A percentile compares a stretch with the other conserved stretches of the same genome.
Conservation (phyloP, 2,329 filamentous ascomycete genomes). For the Macroventuria anomochaeta region DNA sequence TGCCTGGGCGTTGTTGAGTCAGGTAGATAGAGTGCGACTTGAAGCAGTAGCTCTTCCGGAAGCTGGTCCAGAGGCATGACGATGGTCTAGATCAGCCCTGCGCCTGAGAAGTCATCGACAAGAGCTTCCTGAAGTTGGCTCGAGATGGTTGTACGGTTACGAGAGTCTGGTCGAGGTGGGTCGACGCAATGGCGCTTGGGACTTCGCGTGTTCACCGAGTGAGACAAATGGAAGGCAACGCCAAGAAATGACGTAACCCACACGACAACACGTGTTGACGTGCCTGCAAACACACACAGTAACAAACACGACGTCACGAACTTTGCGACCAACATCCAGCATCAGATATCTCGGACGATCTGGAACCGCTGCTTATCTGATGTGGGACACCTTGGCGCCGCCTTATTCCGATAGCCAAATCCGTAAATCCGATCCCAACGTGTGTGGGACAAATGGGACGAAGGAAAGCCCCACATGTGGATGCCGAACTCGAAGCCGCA, state of each 20-base stretch:
- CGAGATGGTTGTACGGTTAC: neutral
- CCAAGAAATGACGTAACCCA: neutral
- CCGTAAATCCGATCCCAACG: constrained; percentile 12
- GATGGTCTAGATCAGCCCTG: neutral
- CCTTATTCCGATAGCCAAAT: constrained; percentile 1
- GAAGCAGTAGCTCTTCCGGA: constrained; percentile 32
- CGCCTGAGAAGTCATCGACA: neutral
- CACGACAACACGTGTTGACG: neutral
- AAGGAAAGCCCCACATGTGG: constrained; percentile 9
- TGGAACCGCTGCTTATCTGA: neutral
- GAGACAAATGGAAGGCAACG: neutral
- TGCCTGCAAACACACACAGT: neutral
- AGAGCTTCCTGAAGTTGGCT: neutral
- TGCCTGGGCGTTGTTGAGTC: constrained; percentile 18
- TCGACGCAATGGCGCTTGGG: neutral
- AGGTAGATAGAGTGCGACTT: constrained; percentile 22
- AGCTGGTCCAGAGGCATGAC: constrained; percentile 14
- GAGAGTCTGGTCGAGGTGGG: neutral
- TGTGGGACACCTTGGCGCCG: neutral
- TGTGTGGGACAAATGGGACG: neutral
- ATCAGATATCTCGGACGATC: neutral
- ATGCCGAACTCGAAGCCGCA: constrained; percentile 1
- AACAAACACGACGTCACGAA: neutral
- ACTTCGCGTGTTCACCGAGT: neutral
- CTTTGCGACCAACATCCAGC: too few relatives aligned